Base-by-base conservation (phyloP, 805 yeast genomes). In the Candida sithepensis region DNA sequence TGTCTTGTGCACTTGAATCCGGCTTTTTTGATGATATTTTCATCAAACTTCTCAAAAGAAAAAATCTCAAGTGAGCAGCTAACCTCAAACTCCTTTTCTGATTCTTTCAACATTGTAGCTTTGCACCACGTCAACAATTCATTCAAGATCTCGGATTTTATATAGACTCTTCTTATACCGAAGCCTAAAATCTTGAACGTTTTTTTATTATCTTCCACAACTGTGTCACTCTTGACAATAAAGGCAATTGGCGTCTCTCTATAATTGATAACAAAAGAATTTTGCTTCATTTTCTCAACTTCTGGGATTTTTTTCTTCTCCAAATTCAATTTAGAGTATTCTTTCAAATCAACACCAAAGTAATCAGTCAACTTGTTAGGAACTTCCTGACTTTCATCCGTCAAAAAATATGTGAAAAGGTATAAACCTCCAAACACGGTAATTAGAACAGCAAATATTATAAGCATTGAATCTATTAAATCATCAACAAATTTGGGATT, bases 221-320 rank as follows among this genome's bases (percentile, higher is more conserved):
- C 48, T 9, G 33, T 44, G 39, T 71, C 72, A 40, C 76, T 68
- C 10, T 70, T 49, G 0, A 83, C 73, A 26, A 77, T 69, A 33
- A 82, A 69, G 0, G 90, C 89, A 59, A 87, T 81, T 16, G 94
- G 91, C 0, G 82, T 70, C n/a, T 77, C 78, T 59, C 91, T 77
- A 67, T 85, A 86, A 16, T 77, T 61, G 23, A 85, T 72, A 36
- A 83, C 58, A 43, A 75, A 77, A 1, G 88, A 71, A 54, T 82
- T 77, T 14, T 72, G 55, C 55, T 69, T 54, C 65, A 72, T 48
- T 49, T 61, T 39, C 44, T 51, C 47, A n/a, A 53, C 34, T 7
- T 22, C 38, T 8, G 21, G 43, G 23, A 45, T 42, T 45, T 44
- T 44, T 21, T 46, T 48, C 16, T 45, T 39, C 23, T 48, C 50